phyloP scores from a whole-genome alignment of 2,329 filamentous ascomycete genomes.

The Hysterium pulicare region DNA sequence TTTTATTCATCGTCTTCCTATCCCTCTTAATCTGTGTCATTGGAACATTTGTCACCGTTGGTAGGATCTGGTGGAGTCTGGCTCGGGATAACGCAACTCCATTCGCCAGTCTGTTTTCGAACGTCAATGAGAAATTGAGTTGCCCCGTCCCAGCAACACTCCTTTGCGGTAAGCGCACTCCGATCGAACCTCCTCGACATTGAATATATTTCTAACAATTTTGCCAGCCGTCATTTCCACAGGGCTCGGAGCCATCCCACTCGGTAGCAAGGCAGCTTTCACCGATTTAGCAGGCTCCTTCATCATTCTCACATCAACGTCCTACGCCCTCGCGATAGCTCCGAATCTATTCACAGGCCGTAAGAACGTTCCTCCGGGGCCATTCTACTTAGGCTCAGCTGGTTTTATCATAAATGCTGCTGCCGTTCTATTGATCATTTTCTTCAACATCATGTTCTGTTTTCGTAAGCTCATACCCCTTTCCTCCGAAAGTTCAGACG shows the following conservation, averaged over 20 bases:
- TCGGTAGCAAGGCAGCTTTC: constrained; percentile 32
- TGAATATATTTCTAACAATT: too few species aligned
- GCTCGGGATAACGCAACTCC: constrained; percentile 55
- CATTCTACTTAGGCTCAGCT: constrained; percentile 33
- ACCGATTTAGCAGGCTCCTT: constrained; percentile 35
- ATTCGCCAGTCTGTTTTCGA: constrained; percentile 43
- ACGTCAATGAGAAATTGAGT: constrained; percentile 39
- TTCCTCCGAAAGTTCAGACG: too few species aligned
- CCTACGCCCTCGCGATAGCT: constrained; percentile 34
- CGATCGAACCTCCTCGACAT: neutral
- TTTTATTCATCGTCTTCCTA: constrained; percentile 48
- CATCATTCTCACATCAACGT: constrained; percentile 32
- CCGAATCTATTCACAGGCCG: constrained; percentile 32
- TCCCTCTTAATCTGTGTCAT: constrained; percentile 49
- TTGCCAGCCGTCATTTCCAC: constrained; percentile 25
- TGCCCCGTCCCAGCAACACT: constrained; percentile 53
- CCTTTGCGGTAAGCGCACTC: constrained; percentile 33
- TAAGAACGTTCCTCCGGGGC: constrained; percentile 26
- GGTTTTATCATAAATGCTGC: constrained; percentile 29
- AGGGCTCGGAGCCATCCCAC: constrained; percentile 33
- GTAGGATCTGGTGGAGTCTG: constrained; percentile 58
- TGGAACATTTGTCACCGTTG: constrained; percentile 55
- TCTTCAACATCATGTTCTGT: neutral
- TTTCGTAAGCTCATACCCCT: neutral
- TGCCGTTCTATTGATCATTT: constrained; percentile 22